Base-by-base conservation (phyloP, 768 basidiomycete genomes). In the Rhizopogon vinicolor region DNA sequence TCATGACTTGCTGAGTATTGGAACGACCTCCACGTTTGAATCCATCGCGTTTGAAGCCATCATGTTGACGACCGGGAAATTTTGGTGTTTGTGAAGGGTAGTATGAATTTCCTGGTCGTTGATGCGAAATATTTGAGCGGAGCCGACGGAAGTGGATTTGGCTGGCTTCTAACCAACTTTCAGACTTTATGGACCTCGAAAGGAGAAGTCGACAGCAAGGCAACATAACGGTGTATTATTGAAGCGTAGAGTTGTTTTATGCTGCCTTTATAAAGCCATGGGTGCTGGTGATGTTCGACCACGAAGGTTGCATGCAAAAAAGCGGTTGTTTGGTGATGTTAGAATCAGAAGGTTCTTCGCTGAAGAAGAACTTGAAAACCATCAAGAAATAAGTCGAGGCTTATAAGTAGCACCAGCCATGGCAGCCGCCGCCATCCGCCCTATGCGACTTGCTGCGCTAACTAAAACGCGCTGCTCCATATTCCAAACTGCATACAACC, bases 401-500 rank as follows among this genome's bases (percentile, higher is more conserved):
- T 33, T 25, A 41, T 22, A 25, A 25, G 25, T 25, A 28, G 35
- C 40, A 41, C 39, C 37, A 37, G 33, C 41, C 58, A 69, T 70
- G 67, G 55, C 55, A 25, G 43, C 55, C 33, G 33, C 76, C 37
- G 65, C 68, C 9, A 63, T 81, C n/a, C 61, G 72, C 4, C 75
- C 78, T 19, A 73, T 79, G 39, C 81, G 84, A 51, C 69, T 91
- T n/a, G 72, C 76, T 13, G 74, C 80, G n/a, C 75, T 93, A 58
- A 79, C 71, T 1, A 78, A 81, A 48, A 75, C 89, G 5, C 86
- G 86, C 43, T 86, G 84, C 66, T 66, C 77, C 41, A 82, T 98
- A 52, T 96, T 98, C 65, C 83, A 93, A 65, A 96, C 92, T 8
- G 77, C 87, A 3, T 93, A 89, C 73, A 98, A 98, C 72, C 95